Conservation (phyloP, 169 alveolate species). For the Cryptosporidium viatorum region DNA sequence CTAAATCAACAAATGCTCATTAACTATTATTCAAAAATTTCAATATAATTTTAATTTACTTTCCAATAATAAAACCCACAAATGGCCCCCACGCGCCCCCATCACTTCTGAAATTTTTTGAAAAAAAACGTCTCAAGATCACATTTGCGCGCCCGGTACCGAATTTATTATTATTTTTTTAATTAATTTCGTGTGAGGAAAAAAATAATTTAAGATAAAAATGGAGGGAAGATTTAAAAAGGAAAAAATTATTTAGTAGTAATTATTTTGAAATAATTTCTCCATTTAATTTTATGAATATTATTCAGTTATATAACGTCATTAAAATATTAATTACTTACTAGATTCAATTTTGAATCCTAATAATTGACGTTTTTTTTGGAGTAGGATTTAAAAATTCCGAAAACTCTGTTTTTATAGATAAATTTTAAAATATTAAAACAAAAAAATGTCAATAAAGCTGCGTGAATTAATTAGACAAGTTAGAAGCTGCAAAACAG, state of each 20-base stretch:
- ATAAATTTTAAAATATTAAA: neutral
- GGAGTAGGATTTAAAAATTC: neutral
- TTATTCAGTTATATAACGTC: neutral
- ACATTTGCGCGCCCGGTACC: constrained; percentile 58
- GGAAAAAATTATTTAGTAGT: neutral
- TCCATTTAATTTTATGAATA: neutral
- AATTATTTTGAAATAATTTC: neutral
- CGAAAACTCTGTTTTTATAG: neutral
- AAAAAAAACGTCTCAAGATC: constrained; percentile 53
- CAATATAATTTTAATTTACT: neutral
- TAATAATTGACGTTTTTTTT: neutral
- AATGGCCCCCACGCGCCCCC: neutral
- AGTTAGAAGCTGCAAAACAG: constrained; percentile 98
- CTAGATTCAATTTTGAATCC: constrained; percentile 2
- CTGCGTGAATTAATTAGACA: constrained; percentile 96
- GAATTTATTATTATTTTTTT: constrained; percentile 1
- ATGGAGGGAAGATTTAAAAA: neutral
- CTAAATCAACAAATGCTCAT: neutral
- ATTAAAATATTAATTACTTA: neutral
- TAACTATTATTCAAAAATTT: neutral
- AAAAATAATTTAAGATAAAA: neutral
- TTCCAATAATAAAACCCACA: neutral
- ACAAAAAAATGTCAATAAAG: constrained; percentile 85
- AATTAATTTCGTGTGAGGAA: constrained; percentile 2
- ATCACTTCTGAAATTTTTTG: neutral